Percentiles rank a stretch among this genome's conserved stretches.
Evolutionary conservation across 1,139 yeast species (phyloP).

Genomic region (Suhomyces kunorum): DNA sequence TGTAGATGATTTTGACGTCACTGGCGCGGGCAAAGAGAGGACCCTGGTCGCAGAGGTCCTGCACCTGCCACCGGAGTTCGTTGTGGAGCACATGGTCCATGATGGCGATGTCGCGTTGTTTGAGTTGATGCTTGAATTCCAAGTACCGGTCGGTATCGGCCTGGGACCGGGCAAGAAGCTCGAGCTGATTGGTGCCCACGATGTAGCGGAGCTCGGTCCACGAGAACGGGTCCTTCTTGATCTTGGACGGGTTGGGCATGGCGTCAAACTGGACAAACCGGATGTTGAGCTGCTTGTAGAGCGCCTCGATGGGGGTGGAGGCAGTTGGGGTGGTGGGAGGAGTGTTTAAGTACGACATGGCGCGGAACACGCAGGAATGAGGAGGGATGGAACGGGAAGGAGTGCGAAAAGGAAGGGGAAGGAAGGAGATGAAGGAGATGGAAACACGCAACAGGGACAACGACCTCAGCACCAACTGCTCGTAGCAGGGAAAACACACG

Average conservation of each 20-base stretch:
- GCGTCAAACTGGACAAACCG: constrained; percentile 32
- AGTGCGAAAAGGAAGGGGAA: not conserved
- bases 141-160: constrained; percentile 35
- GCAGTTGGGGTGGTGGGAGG: constrained; percentile 21
- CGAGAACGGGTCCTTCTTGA: constrained; percentile 28
- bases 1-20: constrained; percentile 33
- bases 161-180: constrained; percentile 42
- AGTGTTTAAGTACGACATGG: constrained; percentile 17
- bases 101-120: constrained; percentile 27
- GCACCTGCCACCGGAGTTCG: constrained; percentile 38
- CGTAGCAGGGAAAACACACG: too few relatives aligned
- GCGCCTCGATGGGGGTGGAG: constrained; percentile 11
- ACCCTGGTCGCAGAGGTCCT: constrained; percentile 26
- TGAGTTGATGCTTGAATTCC: constrained; percentile 35
- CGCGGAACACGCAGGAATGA: not conserved
- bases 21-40: constrained; percentile 18
- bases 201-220: constrained; percentile 42
- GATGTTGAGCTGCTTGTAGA: constrained; percentile 22
- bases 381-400: not conserved
- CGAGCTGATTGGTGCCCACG: constrained; percentile 35
- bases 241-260: constrained; percentile 46
- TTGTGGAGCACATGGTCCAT: constrained; percentile 40
- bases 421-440: too few relatives aligned
- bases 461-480: not conserved
- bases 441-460: not conserved